Conservation (phyloP, 1,284 basidiomycete species). For the Microbotryomycetes sp. region DNA sequence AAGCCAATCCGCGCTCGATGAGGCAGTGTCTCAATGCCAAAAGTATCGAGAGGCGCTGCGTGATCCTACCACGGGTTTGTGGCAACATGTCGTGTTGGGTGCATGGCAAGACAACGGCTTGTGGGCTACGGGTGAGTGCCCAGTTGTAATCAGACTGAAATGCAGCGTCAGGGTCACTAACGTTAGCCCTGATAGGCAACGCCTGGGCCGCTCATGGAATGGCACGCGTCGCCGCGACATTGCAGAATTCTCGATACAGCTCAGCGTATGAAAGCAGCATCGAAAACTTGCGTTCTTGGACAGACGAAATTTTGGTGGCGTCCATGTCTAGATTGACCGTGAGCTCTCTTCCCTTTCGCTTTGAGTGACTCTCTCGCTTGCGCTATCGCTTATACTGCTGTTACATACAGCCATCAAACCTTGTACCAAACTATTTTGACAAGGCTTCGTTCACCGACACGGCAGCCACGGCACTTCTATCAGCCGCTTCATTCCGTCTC, state of each 20-base stretch:
- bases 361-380: background rate
- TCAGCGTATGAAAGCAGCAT: constrained; percentile 52
- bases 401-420: constrained; percentile 41
- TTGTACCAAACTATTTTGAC: constrained; percentile 71
- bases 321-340: constrained; percentile 49
- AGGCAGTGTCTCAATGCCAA: constrained; percentile 69
- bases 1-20: constrained; percentile 61
- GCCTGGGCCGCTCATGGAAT: constrained; percentile 81
- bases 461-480: constrained; percentile 65
- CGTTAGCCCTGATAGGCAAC: too few species aligned
- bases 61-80: constrained; percentile 48
- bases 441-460: constrained; percentile 64
- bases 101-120: constrained; percentile 47
- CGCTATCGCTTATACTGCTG: background rate
- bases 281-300: constrained; percentile 59
- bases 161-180: too few species aligned
- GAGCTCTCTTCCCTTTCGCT: background rate
- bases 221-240: constrained; percentile 69
- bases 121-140: constrained; percentile 56
- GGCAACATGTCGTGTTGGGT: constrained; percentile 63
- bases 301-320: constrained; percentile 62
- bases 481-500: constrained; percentile 66
- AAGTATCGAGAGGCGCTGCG: constrained; percentile 58
- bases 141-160: too few species aligned
- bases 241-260: constrained; percentile 55